Base-by-base conservation (phyloP, 2,329 filamentous ascomycete genomes). In the Arthrobotrys sinensis region DNA sequence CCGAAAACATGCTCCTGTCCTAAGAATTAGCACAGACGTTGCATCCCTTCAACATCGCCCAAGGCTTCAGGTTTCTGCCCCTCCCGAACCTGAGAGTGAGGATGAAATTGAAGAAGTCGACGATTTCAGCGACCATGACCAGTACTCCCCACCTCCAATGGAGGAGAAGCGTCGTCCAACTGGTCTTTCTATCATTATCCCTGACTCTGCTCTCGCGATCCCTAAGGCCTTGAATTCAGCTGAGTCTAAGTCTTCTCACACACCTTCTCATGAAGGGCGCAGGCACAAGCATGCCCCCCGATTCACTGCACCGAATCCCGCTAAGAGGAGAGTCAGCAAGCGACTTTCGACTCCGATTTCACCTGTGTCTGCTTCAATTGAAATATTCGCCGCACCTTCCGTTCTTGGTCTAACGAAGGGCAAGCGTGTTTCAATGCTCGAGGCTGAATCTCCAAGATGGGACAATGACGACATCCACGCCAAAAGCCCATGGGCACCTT, bases 401-500 rank as follows among this genome's bases (percentile, higher is more conserved):
- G 43, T 79, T 24, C 69, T 75, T 32, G 76, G 76, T 5, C 24
- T 75, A 45, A 75, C 64, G 5, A 52, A 52, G 32, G 76, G 76
- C 2, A 55, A 75, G 48, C 76, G 76, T 14, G 16, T 67, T 40
- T 69, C 76, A 19, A 79, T 79, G 76, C 46, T 78, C 10, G 75
- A 78, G 62, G 52, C 67, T 45, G 62, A 78, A 38, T 72, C 75
- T 12, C 75, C 75, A 19, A 78, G 60, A 50, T 78, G 75, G 75
- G 75, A 69, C 38, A 78, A 78, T 40, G 67, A 78, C 34, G 69
- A 79, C 36, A 7, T 66, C 12, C 63, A 65, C 38, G 64, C 38
- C 12, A 57, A 34, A 10, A 67, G 69, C 64, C 68, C 60, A 5
- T 79, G 76, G 76, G 89, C 91, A 2, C 92, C 92, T 8, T 97